These are phyloP conservation scores for Meredithiella fracta DNA, from an alignment of 2,329 filamentous ascomycete species.

Conservation along the genomic window DNA sequence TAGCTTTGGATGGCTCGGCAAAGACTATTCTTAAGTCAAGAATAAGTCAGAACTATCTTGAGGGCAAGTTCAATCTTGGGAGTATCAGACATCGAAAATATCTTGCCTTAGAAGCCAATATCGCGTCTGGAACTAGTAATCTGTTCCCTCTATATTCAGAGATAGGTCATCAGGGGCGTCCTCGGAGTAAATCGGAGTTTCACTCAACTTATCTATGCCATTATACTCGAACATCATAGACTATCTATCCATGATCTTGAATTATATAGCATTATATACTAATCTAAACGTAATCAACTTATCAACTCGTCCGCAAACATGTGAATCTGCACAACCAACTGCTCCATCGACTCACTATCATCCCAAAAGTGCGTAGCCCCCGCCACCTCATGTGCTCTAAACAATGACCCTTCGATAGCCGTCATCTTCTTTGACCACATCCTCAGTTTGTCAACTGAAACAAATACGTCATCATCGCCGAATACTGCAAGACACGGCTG, in stretches of 20 bases:
- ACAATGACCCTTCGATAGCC: constrained; percentile 26
- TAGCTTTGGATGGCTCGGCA: constrained; percentile 22
- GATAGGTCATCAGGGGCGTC: not conserved
- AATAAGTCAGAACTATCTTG: not conserved
- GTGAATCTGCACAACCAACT: constrained; percentile 20
- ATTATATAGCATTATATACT: too few relatives aligned
- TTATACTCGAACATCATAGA: too few relatives aligned
- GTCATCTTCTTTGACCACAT: constrained; percentile 46
- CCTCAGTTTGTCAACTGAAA: constrained; percentile 45
- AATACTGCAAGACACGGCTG: constrained; percentile 54
- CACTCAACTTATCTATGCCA: not conserved
- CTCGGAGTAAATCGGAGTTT: not conserved
- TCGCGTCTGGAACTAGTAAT: not conserved
- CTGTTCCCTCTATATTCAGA: not conserved
- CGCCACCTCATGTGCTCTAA: constrained; percentile 31
- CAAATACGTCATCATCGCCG: constrained; percentile 61
- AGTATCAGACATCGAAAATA: not conserved
- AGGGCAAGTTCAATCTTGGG: not conserved
- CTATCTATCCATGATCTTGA: too few relatives aligned
- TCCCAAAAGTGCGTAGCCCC: constrained; percentile 48
- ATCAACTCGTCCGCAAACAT: constrained; percentile 15
- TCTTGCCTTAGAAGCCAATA: not conserved
- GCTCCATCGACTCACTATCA: constrained; percentile 32
- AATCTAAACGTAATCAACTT: not conserved
- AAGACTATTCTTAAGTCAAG: not conserved